These are phyloP conservation scores for Lagerstroemia speciosa DNA, from an alignment of 345 rosid species.

Conservation along the genomic window DNA sequence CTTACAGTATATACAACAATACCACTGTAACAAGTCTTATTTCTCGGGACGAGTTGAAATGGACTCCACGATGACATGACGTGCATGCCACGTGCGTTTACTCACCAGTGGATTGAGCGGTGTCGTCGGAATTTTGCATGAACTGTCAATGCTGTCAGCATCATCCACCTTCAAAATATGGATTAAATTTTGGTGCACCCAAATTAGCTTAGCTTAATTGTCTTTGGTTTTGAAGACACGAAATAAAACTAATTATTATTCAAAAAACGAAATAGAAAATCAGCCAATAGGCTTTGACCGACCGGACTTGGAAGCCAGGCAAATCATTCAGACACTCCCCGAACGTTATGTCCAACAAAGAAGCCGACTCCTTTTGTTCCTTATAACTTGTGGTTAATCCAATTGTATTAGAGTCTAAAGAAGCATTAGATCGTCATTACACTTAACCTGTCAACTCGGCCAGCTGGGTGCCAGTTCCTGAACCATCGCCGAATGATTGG, in stretches of 20 bases:
- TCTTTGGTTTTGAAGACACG: neutral
- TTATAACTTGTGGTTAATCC: neutral
- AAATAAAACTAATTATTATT: neutral
- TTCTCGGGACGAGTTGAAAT: too few relatives aligned
- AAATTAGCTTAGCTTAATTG: neutral
- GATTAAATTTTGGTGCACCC: neutral
- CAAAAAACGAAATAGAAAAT: neutral
- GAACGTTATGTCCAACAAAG: conserved; percentile 31
- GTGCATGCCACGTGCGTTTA: too few relatives aligned
- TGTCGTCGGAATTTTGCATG: too few relatives aligned
- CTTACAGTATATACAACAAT: too few relatives aligned
- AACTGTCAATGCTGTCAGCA: too few relatives aligned
- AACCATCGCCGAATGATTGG: conserved; percentile 22
- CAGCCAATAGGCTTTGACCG: conserved; percentile 11
- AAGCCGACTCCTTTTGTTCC: conserved; percentile 29
- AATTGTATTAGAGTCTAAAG: neutral
- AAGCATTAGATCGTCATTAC: neutral
- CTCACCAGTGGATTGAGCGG: too few relatives aligned
- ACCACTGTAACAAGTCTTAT: too few relatives aligned
- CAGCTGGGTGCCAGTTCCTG: neutral
- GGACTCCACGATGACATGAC: too few relatives aligned
- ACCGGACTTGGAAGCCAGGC: conserved; percentile 9
- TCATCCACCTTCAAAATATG: too few relatives aligned
- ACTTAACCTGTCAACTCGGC: neutral
- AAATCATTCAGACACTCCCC: conserved; percentile 8